phyloP scores from a whole-genome alignment of 768 basidiomycete species.

The Fomitopsis pulvina region DNA sequence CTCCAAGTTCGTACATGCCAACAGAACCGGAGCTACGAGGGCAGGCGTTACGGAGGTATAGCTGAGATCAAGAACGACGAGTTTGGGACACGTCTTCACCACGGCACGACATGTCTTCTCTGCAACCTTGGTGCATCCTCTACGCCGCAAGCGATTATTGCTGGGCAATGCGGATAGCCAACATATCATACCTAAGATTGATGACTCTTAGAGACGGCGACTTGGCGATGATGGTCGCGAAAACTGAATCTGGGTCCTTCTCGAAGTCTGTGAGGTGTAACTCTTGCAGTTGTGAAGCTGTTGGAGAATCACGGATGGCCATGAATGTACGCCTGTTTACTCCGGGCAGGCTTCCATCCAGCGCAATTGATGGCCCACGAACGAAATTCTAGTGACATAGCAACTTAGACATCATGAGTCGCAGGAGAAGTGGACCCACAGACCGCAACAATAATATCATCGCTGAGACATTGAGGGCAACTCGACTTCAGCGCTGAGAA shows the following conservation, averaged over 20 bases:
- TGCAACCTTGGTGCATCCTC: constrained; percentile 56
- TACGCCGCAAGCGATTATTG: constrained; percentile 20
- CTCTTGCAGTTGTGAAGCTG: constrained; percentile 29
- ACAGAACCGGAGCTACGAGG: constrained; percentile 39
- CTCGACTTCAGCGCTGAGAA: constrained; percentile 43
- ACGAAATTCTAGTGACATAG: constrained; percentile 43
- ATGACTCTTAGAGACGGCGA: constrained; percentile 41
- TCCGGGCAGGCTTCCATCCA: constrained; percentile 45
- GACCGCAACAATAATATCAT: constrained; percentile 52
- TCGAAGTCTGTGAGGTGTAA: constrained; percentile 47
- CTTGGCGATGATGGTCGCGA: constrained; percentile 42
- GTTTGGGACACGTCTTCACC: constrained; percentile 33
- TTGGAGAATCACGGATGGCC: constrained; percentile 28
- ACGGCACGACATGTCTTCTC: constrained; percentile 39
- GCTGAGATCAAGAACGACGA: constrained; percentile 50
- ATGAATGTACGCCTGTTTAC: constrained; percentile 44
- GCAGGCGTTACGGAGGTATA: constrained; percentile 49
- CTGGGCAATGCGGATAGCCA: not conserved
- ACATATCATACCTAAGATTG: constrained; percentile 41
- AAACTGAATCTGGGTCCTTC: constrained; percentile 43
- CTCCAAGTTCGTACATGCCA: constrained; percentile 35
- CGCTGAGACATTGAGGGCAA: constrained; percentile 45
- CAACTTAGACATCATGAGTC: not conserved
- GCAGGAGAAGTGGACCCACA: constrained; percentile 9
- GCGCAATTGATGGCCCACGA: constrained; percentile 41